Percentiles rank a stretch among this genome's conserved stretches.
Conservation (phyloP, 768 basidiomycete species). For the Russula vinacea region DNA sequence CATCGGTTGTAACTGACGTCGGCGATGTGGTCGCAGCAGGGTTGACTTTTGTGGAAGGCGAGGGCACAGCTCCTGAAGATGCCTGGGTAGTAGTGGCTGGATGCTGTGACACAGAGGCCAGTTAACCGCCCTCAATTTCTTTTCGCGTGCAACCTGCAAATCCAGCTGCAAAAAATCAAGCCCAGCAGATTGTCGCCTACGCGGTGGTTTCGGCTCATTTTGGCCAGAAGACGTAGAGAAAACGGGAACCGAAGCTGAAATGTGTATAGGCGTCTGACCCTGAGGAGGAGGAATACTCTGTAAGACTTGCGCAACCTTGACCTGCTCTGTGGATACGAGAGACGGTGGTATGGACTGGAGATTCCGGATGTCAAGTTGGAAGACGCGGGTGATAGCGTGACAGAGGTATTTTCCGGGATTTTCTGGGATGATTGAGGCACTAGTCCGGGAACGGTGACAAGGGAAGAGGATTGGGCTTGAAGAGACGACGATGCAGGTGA, state of each 20-base stretch:
- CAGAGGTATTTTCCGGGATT: background rate
- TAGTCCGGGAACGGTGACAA: background rate
- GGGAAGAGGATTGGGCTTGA: conserved; percentile 1
- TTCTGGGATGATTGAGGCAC: background rate
- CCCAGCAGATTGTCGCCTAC: conserved; percentile 19
- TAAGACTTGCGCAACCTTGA: background rate
- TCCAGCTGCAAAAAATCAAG: conserved; percentile 23
- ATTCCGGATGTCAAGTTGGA: background rate
- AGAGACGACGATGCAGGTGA: background rate
- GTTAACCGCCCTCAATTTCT: conserved; percentile 8
- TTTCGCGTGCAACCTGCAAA: conserved; percentile 18
- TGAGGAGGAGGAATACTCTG: background rate
- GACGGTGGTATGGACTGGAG: background rate
- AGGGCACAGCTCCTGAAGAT: background rate
- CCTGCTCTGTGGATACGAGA: background rate
- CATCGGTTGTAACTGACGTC: background rate
- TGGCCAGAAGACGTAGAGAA: background rate
- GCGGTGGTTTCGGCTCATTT: background rate
- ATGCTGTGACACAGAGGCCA: background rate
- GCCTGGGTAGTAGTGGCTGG: background rate
- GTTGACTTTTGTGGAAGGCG: background rate
- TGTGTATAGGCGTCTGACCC: background rate
- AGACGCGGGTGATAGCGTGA: background rate
- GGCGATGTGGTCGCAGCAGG: background rate
- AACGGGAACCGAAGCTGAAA: background rate